phyloP scores from a whole-genome alignment of 208 protist genomes.

The Polymyxa betae region DNA sequence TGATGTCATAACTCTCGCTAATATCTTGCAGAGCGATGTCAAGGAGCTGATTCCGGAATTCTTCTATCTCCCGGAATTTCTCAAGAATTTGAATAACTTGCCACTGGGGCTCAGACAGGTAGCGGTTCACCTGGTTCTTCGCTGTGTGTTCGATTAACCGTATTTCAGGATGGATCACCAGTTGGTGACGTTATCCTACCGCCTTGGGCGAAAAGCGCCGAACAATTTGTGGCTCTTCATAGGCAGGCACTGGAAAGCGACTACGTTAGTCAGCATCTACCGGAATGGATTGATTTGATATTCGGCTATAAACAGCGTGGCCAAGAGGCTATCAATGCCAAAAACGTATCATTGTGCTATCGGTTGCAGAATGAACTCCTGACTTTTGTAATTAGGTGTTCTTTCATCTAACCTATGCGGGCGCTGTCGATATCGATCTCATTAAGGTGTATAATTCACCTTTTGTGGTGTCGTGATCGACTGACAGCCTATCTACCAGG shows the following conservation, averaged over 20 bases:
- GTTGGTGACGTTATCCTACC: conserved; percentile 55
- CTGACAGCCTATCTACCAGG: not conserved
- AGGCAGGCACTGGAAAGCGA: conserved; percentile 80
- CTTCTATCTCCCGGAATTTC: conserved; percentile 93
- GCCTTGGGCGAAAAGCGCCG: conserved; percentile 54
- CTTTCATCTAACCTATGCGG: conserved; percentile 83
- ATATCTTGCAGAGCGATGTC: conserved; percentile 54
- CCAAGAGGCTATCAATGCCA: conserved; percentile 80
- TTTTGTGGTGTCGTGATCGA: not conserved
- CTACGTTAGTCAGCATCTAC: conserved; percentile 65
- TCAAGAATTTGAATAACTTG: conserved; percentile 85
- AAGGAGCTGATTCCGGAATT: conserved; percentile 96
- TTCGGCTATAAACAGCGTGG: conserved; percentile 86
- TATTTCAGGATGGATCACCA: conserved; percentile 28
- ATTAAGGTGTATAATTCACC: not conserved
- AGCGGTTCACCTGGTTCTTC: not conserved
- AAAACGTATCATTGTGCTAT: conserved; percentile 4
- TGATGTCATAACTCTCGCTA: not conserved
- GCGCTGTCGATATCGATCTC: conserved; percentile 59
- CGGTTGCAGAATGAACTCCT: conserved; percentile 78
- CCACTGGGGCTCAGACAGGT: conserved; percentile 85
- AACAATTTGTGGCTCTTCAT: conserved; percentile 45
- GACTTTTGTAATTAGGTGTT: conserved; percentile 75
- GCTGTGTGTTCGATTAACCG: not conserved
- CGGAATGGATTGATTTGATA: conserved; percentile 74